A percentile compares a stretch with the other conserved stretches of the same genome.
These are phyloP conservation scores for Trametes punicea DNA, from an alignment of 768 basidiomycete genomes.

Conservation along the genomic window DNA sequence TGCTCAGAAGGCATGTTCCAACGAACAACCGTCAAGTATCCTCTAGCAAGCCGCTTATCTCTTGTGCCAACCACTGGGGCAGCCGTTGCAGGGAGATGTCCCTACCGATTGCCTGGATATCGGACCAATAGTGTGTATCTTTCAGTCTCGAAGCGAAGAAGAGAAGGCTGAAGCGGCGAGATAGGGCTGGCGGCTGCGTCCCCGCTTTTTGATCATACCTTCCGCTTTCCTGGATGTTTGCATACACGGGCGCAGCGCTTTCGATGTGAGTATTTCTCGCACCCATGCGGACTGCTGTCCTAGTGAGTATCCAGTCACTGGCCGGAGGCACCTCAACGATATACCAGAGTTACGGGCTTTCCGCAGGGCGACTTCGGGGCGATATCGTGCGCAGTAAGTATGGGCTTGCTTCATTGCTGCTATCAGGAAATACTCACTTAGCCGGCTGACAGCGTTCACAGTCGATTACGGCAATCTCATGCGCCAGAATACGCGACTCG, in stretches of 20 bases:
- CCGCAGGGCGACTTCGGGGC: background rate
- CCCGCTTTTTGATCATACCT: background rate
- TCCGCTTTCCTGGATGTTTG: background rate
- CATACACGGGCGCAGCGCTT: background rate
- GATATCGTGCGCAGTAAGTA: background rate
- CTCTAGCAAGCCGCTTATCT: too few species aligned
- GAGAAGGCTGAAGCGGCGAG: background rate
- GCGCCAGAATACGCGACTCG: background rate
- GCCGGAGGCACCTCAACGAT: background rate
- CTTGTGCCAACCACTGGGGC: too few species aligned
- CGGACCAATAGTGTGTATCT: background rate
- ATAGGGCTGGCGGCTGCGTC: background rate
- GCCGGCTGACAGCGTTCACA: background rate
- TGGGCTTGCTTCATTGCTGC: background rate
- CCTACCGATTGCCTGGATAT: too few species aligned
- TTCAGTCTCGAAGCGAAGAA: background rate
- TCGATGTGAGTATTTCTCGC: slow-evolving; percentile 3
- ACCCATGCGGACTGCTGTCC: slow-evolving; percentile 2
- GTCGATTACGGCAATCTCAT: slow-evolving; percentile 2
- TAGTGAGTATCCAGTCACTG: background rate
- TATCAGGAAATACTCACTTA: background rate
- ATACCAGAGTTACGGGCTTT: background rate
- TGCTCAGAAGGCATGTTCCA: too few species aligned
- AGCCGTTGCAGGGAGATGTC: too few species aligned
- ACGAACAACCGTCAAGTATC: too few species aligned